Base-by-base conservation (phyloP, 2,329 filamentous ascomycete genomes). In the Setomelanomma holmii region DNA sequence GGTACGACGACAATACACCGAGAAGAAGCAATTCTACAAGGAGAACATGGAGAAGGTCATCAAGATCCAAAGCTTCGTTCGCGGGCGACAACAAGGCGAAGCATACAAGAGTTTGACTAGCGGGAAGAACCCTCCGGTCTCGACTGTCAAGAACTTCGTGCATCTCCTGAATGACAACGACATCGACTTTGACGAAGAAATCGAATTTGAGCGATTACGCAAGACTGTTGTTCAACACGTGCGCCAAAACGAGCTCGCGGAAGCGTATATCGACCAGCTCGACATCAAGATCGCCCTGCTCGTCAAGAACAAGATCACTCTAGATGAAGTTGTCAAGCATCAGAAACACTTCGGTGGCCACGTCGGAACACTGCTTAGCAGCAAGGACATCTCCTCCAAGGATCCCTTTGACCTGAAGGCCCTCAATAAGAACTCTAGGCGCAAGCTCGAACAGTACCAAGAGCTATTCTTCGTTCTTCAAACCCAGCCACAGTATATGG, bases 11-110 rank as follows among this genome's bases (percentile, higher is more conserved):
- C 82, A 82, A 16, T 98, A 96, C 65, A 86, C 84, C 45, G 91
- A 96, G 74, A 96, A 96, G 82, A 87, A 89, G 70, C 87, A 86
- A 19, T 93, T 89, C 78, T 99, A 93, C 80, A 88, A 89, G 63
- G 89, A 96, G 76, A 99, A 99, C 69, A 99, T 99, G 95, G 87
- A 96, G 68, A 98, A 96, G 76, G 95, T 99, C 21, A 88, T 99
- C 81, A 99, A 99, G 76, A 92, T 98, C 51, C 96, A 99, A 73
- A 99, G 95, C 72, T 96, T 98, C 62, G 88, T 98, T 46, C 87
- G 95, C 56, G 95, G 89, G 60, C 95, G 96, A 71, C 90, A 98
- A 43, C 95, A 99, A 75, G 95, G 95, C 45, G 91, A 99, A 76
- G 95, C 95, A 2, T 99, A 99, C 81, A 97, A 96, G 83, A 96